Percentiles rank a stretch among this genome's conserved stretches.
These are phyloP conservation scores for Cyathus striatus DNA, from an alignment of 768 basidiomycete genomes.

Conservation along the genomic window DNA sequence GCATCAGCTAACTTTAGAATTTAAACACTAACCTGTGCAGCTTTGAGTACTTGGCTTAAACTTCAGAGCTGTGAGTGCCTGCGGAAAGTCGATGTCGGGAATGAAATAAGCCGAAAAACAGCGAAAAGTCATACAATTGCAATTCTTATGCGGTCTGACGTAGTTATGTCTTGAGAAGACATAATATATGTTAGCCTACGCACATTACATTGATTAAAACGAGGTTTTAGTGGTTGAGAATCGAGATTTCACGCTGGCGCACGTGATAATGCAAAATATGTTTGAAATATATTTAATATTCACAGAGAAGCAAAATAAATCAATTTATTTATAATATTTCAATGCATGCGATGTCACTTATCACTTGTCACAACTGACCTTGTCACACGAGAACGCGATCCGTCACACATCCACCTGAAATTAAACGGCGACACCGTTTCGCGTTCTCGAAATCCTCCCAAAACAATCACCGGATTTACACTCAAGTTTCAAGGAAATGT, in stretches of 20 bases:
- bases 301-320: too few relatives aligned
- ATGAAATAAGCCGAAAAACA: not conserved
- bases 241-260: not conserved
- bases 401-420: too few relatives aligned
- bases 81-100: not conserved
- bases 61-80: conserved; percentile 44
- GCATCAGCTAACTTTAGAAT: not conserved
- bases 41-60: conserved; percentile 38
- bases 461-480: too few relatives aligned
- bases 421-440: too few relatives aligned
- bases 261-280: not conserved
- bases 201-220: not conserved
- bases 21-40: conserved; percentile 27
- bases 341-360: too few relatives aligned
- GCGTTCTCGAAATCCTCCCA: too few relatives aligned
- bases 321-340: too few relatives aligned
- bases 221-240: not conserved
- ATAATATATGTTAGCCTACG: not conserved
- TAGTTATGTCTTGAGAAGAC: conserved; percentile 3
- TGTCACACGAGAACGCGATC: too few relatives aligned
- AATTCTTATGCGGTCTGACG: conserved; percentile 33
- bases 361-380: too few relatives aligned
- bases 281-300: not conserved
- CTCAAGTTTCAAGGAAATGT: not conserved
- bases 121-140: conserved; percentile 28